Evolutionary conservation across 2,329 filamentous ascomycete species (phyloP).

Genomic region (Ceratocystis cubensis): DNA sequence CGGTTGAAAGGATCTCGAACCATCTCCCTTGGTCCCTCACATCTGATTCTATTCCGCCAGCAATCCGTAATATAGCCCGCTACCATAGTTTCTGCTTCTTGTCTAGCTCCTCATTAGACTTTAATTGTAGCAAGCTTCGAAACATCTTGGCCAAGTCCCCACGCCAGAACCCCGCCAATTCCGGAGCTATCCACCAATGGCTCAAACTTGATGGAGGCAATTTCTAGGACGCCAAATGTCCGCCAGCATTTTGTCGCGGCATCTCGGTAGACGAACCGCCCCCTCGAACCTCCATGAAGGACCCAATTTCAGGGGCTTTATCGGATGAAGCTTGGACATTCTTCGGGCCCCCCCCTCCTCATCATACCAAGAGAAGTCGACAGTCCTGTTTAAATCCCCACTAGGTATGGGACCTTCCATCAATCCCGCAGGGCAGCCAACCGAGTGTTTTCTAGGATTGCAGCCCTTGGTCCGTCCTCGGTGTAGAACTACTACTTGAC

Average conservation of each 20-base stretch:
- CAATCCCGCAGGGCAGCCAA: slow-evolving; percentile 43
- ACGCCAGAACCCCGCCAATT: slow-evolving; percentile 62
- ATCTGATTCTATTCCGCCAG: not conserved
- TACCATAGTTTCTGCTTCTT: slow-evolving; percentile 16
- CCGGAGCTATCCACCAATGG: slow-evolving; percentile 42
- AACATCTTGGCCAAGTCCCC: slow-evolving; percentile 59
- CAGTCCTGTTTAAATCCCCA: slow-evolving; percentile 43
- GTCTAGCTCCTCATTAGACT: slow-evolving; percentile 24
- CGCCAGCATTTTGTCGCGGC: slow-evolving; percentile 48
- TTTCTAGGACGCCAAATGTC: slow-evolving; percentile 55
- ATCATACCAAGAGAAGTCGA: slow-evolving; percentile 49
- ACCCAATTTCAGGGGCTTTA: slow-evolving; percentile 39
- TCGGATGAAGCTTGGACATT: slow-evolving; percentile 46
- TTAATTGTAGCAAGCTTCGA: slow-evolving; percentile 33
- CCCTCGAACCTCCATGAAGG: slow-evolving; percentile 44
- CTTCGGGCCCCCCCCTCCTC: slow-evolving; percentile 32
- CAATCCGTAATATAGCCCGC: not conserved
- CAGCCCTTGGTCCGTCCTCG: slow-evolving; percentile 30
- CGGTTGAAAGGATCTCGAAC: not conserved
- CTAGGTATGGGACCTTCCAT: slow-evolving; percentile 49
- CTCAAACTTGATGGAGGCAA: slow-evolving; percentile 50
- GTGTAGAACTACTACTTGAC: slow-evolving; percentile 53
- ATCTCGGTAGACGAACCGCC: slow-evolving; percentile 56
- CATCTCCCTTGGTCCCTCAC: not conserved
- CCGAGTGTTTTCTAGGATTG: slow-evolving; percentile 30